These are phyloP conservation scores for Allantophomopsis lycopodina DNA, from an alignment of 2,329 filamentous ascomycete species.

Conservation along the genomic window DNA sequence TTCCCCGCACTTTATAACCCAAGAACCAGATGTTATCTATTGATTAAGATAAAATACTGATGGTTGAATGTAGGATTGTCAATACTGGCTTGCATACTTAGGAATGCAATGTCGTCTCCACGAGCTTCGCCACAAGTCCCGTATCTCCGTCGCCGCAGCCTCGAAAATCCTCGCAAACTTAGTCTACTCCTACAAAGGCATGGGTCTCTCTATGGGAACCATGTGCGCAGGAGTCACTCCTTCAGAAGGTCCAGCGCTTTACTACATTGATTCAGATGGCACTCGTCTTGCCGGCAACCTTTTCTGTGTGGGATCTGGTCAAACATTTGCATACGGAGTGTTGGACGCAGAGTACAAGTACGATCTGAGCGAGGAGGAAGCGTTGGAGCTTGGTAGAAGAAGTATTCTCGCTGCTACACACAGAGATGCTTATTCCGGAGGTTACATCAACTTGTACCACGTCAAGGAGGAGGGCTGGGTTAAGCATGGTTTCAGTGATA, in stretches of 20 bases:
- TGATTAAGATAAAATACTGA: constrained; percentile 1
- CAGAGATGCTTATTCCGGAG: constrained; percentile 95
- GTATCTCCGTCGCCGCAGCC: constrained; percentile 92
- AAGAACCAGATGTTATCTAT: neutral
- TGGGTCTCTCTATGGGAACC: constrained; percentile 97
- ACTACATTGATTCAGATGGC: constrained; percentile 98
- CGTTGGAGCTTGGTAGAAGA: constrained; percentile 77
- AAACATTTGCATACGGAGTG: constrained; percentile 98
- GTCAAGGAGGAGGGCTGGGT: constrained; percentile 99
- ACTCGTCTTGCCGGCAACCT: constrained; percentile 86
- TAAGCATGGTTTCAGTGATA: constrained; percentile 96
- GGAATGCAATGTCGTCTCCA: constrained; percentile 98
- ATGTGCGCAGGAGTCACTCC: constrained; percentile 97
- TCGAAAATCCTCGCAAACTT: constrained; percentile 98
- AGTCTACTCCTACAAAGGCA: constrained; percentile 97
- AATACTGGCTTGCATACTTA: constrained; percentile 98
- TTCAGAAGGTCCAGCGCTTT: constrained; percentile 90
- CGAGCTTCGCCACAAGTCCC: constrained; percentile 97
- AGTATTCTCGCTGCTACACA: constrained; percentile 95
- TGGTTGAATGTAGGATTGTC: constrained; percentile 56
- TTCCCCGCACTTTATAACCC: neutral
- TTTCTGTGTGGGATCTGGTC: constrained; percentile 95
- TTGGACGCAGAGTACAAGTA: constrained; percentile 91
- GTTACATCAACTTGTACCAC: constrained; percentile 97
- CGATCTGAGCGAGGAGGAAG: constrained; percentile 75